Evolutionary conservation across 345 rosid genomes (phyloP).

Genomic region (Hibiscus trionum): DNA sequence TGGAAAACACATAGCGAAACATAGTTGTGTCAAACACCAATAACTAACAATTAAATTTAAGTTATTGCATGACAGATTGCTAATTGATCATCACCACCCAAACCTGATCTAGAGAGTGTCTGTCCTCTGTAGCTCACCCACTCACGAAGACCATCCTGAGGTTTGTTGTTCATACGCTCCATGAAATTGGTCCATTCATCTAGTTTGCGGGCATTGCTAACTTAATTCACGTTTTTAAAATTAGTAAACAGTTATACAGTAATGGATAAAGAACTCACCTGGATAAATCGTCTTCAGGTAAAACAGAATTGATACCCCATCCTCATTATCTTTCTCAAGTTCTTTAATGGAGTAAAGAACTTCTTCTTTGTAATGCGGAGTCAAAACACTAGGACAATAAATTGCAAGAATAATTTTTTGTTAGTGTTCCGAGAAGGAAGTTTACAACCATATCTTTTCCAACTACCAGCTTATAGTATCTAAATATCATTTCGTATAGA

Average conservation of each 20-base stretch:
- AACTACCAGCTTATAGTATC: neutral
- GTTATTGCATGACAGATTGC: neutral
- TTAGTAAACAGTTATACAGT: neutral
- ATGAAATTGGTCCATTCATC: slow-evolving; percentile 78
- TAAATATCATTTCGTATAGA: neutral
- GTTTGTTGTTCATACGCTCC: slow-evolving; percentile 44
- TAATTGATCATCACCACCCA: neutral
- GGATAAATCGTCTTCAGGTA: slow-evolving; percentile 81
- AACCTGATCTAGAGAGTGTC: slow-evolving; percentile 77
- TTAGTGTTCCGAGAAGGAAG: neutral
- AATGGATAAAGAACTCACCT: slow-evolving; percentile 30
- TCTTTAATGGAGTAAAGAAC: slow-evolving; percentile 55
- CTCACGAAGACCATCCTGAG: slow-evolving; percentile 57
- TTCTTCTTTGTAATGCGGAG: slow-evolving; percentile 73
- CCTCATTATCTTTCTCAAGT: slow-evolving; percentile 60
- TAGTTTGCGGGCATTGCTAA: slow-evolving; percentile 9
- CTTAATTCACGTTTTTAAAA: neutral
- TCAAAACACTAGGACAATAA: slow-evolving; percentile 45
- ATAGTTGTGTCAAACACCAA: neutral
- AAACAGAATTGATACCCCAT: slow-evolving; percentile 75
- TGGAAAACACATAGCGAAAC: neutral
- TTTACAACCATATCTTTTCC: neutral
- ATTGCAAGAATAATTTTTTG: neutral
- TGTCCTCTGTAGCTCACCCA: slow-evolving; percentile 89
- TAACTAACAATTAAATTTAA: neutral